These are phyloP conservation scores for Pythium monospermum DNA, from an alignment of 352 stramenopile genomes.

Conservation along the genomic window DNA sequence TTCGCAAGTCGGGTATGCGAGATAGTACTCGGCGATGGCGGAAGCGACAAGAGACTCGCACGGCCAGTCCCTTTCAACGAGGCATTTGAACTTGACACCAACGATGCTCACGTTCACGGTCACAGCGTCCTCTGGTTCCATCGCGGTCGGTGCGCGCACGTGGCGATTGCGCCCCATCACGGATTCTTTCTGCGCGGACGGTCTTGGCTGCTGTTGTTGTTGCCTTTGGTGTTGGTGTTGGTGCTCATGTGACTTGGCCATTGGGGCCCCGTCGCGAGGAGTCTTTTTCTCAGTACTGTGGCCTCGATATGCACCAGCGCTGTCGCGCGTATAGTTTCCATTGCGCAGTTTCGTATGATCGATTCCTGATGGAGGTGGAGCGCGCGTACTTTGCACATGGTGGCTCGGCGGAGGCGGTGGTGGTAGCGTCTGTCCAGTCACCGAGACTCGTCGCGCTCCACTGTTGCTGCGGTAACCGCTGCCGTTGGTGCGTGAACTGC, in stretches of 20 bases:
- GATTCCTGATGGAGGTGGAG: not conserved
- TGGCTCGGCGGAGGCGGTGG: not conserved
- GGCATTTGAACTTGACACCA: conserved; percentile 47
- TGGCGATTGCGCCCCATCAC: conserved; percentile 30
- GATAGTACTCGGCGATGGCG: conserved; percentile 60
- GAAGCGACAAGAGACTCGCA: conserved; percentile 63
- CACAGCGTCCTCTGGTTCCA: conserved; percentile 27
- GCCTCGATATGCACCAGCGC: no score
- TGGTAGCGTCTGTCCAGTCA: not conserved
- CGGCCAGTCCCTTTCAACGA: conserved; percentile 53
- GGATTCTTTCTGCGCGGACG: conserved; percentile 13
- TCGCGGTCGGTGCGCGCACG: conserved; percentile 10
- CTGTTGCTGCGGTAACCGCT: not conserved
- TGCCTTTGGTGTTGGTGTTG: no score
- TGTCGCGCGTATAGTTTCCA: no score
- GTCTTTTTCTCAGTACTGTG: no score
- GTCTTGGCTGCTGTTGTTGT: no score
- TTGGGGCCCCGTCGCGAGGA: no score
- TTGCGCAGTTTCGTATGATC: not conserved
- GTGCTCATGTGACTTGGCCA: no score
- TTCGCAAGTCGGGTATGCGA: conserved; percentile 51
- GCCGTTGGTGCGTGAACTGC: conserved; percentile 14
- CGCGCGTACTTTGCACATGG: not conserved
- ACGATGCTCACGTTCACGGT: conserved; percentile 42
- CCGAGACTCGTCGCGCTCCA: not conserved